Conservation (phyloP, 768 basidiomycete genomes). For the Daedaleopsis sinensis region DNA sequence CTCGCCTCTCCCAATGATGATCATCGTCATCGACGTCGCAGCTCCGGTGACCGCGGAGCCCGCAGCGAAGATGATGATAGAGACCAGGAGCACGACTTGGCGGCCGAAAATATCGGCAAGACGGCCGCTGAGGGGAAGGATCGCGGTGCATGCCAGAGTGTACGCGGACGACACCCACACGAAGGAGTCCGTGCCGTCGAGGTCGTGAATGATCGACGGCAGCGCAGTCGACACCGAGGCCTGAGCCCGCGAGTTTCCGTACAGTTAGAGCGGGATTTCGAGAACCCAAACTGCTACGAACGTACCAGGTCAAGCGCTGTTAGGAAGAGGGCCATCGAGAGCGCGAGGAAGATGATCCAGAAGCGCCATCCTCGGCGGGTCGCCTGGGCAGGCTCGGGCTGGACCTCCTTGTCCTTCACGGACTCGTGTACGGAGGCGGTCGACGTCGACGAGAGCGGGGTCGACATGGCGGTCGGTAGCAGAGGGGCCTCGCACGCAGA, state of each 20-base stretch:
- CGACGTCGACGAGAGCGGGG: no score
- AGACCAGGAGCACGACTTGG: constrained; percentile 32
- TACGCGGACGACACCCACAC: constrained; percentile 34
- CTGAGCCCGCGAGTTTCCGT: neutral
- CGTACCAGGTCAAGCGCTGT: constrained; percentile 19
- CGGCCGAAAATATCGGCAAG: constrained; percentile 41
- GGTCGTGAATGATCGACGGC: constrained; percentile 21
- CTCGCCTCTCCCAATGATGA: constrained; percentile 40
- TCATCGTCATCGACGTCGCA: constrained; percentile 40
- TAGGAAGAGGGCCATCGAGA: constrained; percentile 23
- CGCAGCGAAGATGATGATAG: constrained; percentile 38
- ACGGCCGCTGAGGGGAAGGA: constrained; percentile 38
- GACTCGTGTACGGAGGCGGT: no score
- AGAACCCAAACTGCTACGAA: neutral
- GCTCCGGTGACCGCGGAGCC: constrained; percentile 44
- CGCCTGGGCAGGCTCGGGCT: neutral
- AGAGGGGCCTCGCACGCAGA: no score
- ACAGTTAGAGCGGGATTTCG: no score
- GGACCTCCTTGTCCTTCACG: neutral
- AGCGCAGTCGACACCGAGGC: constrained; percentile 29
- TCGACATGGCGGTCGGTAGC: no score
- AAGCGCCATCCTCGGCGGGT: constrained; percentile 8
- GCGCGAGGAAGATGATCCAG: constrained; percentile 19
- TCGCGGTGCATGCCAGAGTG: constrained; percentile 38
- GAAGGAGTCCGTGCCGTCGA: constrained; percentile 31